A percentile compares a stretch with the other conserved stretches of the same genome.
Evolutionary conservation across 148 eudicot genomes (phyloP).

Genomic region (Rheum nobile): DNA sequence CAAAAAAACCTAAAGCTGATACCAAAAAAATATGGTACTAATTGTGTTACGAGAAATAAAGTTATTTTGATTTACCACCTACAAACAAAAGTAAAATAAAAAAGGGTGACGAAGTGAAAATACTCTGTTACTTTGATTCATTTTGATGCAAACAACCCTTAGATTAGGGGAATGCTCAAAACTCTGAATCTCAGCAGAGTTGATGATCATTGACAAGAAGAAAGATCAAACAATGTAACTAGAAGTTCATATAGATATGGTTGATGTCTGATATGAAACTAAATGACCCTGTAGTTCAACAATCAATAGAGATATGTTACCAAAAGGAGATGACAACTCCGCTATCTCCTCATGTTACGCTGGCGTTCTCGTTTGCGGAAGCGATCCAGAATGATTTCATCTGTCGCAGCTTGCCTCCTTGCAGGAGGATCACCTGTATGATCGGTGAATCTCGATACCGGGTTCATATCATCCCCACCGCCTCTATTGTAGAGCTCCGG

Average conservation of each 20-base stretch:
- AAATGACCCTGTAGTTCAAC: background rate
- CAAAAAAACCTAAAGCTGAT: too few species aligned
- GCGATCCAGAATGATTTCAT: slow-evolving; percentile 84
- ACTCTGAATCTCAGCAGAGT: background rate
- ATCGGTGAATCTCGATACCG: slow-evolving; percentile 37
- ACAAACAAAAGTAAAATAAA: background rate
- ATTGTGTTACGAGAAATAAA: background rate
- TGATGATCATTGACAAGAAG: background rate
- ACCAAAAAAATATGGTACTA: too few species aligned
- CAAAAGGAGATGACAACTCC: background rate
- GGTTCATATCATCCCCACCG: slow-evolving; percentile 36
- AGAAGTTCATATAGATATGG: background rate
- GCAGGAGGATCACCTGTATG: slow-evolving; percentile 37
- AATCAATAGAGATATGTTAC: background rate
- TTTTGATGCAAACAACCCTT: background rate
- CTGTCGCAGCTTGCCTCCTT: slow-evolving; percentile 87
- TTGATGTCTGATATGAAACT: background rate
- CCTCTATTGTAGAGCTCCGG: slow-evolving; percentile 67
- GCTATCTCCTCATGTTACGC: slow-evolving; percentile 76
- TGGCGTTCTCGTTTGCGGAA: slow-evolving; percentile 92
- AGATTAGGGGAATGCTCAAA: background rate
- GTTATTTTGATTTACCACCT: background rate
- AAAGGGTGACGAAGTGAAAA: background rate
- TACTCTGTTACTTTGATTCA: background rate
- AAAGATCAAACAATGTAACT: background rate